phyloP scores from a whole-genome alignment of 371 early-diverging fungal genomes.

The Mucor irregularis region DNA sequence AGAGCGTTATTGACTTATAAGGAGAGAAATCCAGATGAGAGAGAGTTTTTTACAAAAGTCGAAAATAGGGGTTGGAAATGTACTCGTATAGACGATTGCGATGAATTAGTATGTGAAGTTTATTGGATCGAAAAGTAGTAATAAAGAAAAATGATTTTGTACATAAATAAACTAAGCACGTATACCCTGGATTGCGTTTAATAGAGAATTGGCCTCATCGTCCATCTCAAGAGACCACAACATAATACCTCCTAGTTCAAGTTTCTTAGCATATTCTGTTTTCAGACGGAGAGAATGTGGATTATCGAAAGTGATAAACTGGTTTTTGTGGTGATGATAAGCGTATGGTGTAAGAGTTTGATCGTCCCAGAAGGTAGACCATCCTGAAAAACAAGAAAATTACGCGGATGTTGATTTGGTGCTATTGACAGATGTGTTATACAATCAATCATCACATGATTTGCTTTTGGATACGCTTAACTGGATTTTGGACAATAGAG shows the following conservation, averaged over 20 bases:
- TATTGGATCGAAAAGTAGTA: constrained; percentile 27
- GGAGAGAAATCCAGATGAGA: constrained; percentile 47
- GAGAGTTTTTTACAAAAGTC: constrained; percentile 40
- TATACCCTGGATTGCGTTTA: constrained; percentile 15
- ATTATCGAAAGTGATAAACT: constrained; percentile 59
- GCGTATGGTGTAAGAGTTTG: constrained; percentile 56
- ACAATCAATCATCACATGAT: constrained; percentile 46
- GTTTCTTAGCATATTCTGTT: constrained; percentile 37
- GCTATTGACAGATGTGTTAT: constrained; percentile 45
- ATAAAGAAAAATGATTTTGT: too few species aligned
- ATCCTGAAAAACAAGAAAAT: constrained; percentile 8
- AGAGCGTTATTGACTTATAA: constrained; percentile 38
- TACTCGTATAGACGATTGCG: constrained; percentile 7
- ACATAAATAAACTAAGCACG: constrained; percentile 3
- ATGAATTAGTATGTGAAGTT: constrained; percentile 26
- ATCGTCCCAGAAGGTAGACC: constrained; percentile 37
- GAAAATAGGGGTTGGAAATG: constrained; percentile 18
- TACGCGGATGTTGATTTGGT: constrained; percentile 31
- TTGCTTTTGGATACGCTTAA: constrained; percentile 37
- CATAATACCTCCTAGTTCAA: constrained; percentile 52
- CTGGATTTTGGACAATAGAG: constrained; percentile 20
- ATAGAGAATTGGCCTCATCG: constrained; percentile 11
- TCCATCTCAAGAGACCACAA: constrained; percentile 51
- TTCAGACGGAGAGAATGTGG: constrained; percentile 43
- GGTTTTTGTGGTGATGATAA: constrained; percentile 35